Percentiles rank a stretch among this genome's conserved stretches.
Evolutionary conservation across 2,329 filamentous ascomycete species (phyloP).

Genomic region (Talaromyces marneffei): DNA sequence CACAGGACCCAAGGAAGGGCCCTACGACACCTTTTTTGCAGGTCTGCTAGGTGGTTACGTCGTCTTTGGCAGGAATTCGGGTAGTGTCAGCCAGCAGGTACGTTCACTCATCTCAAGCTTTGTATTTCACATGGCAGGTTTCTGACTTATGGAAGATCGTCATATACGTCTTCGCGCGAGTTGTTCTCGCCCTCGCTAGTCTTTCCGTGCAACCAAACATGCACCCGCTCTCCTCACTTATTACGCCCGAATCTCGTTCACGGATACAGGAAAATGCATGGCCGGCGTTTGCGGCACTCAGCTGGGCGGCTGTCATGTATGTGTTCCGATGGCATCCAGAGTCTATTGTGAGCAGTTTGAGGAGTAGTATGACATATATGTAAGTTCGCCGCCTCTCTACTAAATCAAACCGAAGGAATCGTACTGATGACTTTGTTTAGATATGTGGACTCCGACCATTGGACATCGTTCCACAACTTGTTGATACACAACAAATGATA

Average conservation of each 20-base stretch:
- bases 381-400: constrained; percentile 47
- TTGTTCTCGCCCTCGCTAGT: constrained; percentile 76
- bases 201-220: constrained; percentile 63
- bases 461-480: constrained; percentile 80
- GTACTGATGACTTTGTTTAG: constrained; percentile 32
- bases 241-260: constrained; percentile 41
- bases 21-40: constrained; percentile 78
- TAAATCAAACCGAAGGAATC: neutral
- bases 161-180: constrained; percentile 93
- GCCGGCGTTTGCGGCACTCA: constrained; percentile 85
- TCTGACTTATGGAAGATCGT: constrained; percentile 60
- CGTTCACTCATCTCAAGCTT: neutral
- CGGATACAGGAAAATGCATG: constrained; percentile 68
- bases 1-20: constrained; percentile 53
- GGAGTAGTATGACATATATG: constrained; percentile 96
- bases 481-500: constrained; percentile 71
- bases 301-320: constrained; percentile 94
- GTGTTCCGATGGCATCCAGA: constrained; percentile 89
- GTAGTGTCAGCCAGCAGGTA: constrained; percentile 72
- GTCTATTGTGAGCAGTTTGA: constrained; percentile 81
- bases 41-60: constrained; percentile 86
- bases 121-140: neutral
- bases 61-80: constrained; percentile 78
- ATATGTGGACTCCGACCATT: constrained; percentile 76
- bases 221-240: constrained; percentile 36